Conservation (phyloP, 495 filamentous ascomycete species). For the Bathelium albidoporum region DNA sequence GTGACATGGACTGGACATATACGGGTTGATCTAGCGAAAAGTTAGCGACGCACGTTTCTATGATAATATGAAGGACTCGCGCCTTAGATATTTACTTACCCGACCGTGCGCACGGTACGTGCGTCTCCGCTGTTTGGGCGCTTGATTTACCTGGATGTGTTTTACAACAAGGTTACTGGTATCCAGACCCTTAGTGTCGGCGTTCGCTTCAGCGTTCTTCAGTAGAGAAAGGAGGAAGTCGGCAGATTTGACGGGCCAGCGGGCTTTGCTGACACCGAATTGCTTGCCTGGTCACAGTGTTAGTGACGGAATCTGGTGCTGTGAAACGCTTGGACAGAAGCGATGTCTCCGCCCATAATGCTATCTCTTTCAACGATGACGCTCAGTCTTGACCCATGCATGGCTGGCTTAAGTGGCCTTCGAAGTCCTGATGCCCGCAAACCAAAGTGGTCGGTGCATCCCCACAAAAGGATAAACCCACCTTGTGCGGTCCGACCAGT, state of each 20-base stretch:
- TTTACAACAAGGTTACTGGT: conserved; percentile 92
- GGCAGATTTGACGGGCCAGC: conserved; percentile 98
- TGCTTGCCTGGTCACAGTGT: conserved; percentile 65
- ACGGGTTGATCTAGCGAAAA: conserved; percentile 78
- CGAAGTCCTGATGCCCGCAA: no score
- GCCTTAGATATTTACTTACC: conserved; percentile 51
- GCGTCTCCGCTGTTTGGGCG: conserved; percentile 91
- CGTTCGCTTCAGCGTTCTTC: conserved; percentile 98
- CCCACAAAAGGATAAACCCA: conserved; percentile 44
- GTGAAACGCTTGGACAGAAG: no score
- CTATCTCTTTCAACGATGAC: no score
- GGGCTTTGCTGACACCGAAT: conserved; percentile 91
- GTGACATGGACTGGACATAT: conserved; percentile 99
- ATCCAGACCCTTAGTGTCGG: conserved; percentile 97
- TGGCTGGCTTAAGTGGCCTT: no score
- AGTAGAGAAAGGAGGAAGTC: conserved; percentile 94
- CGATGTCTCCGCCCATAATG: not conserved
- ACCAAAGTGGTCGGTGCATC: conserved; percentile 10
- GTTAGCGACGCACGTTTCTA: not conserved
- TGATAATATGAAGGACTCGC: not conserved
- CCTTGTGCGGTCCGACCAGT: conserved; percentile 92
- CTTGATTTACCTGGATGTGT: conserved; percentile 99
- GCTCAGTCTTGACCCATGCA: no score
- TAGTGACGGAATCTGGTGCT: not conserved
- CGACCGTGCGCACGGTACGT: conserved; percentile 99